Evolutionary conservation across 2,329 filamentous ascomycete genomes (phyloP), one percentile per base, ranked within the genome.

Genomic region (Zasmidium citrigriseum): DNA sequence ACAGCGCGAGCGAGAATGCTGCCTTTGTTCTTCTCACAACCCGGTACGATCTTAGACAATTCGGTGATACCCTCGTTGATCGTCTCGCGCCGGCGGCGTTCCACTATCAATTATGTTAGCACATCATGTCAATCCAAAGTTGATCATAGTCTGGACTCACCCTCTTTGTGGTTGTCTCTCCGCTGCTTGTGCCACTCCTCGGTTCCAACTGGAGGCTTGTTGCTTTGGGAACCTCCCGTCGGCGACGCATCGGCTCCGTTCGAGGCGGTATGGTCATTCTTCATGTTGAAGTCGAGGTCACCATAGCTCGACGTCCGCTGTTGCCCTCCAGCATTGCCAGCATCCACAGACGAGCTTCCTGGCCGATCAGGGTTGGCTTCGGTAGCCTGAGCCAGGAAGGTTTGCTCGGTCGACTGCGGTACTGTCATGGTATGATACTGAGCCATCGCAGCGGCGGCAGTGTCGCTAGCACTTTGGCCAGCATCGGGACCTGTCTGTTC

Each of bases 11-110:
- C 90, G 38, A 99, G 81, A 64, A 99, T 98, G 2, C 92, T 96
- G 0, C 95, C 95, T 77, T 99, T 99, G 81, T 99, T 98, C 82
- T 98, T 99, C 77, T 99, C 95, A 70, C 93, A 97, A 14, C 92
- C 92, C 0, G 95, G 95, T 0, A 99, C 95, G 65, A 99, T 96
- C 79, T 97, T 98, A 66, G 93, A 91, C 25, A 99, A 85, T 76
- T 98, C 95, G 71, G 97, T 98, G 68, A 99, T 99, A 51, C 95
- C 95, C 77, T 99, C 95, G 66, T 99, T 99, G 74, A 99, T 99
- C 0, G 95, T 97, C 77, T 99, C 95, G 63, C 95, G 90, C 46
- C 95, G 91, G 59, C 95, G 91, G 60, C 95, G 91, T 78, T 99
- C 95, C 62, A 99, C 95, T 98, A 61, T 3, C 10, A 14, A 18